A percentile compares a stretch with the other conserved stretches of the same genome.
Conservation (phyloP, 257 asterid species). For the Fraxinus americana region DNA sequence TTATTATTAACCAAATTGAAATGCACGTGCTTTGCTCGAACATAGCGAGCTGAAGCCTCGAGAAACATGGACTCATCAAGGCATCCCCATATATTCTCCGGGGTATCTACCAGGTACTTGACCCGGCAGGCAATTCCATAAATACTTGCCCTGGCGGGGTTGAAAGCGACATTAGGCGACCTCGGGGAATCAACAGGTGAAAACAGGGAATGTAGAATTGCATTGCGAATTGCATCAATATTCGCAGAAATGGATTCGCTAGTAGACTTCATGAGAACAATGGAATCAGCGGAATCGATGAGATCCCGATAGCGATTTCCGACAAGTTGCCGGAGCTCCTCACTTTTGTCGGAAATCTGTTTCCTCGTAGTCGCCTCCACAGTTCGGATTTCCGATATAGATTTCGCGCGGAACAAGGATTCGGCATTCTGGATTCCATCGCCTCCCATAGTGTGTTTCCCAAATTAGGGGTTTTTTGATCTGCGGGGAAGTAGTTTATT, state of each 20-base stretch:
- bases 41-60: conserved; percentile 86
- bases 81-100: conserved; percentile 98
- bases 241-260: conserved; percentile 80
- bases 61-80: conserved; percentile 94
- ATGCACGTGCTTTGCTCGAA: conserved; percentile 89
- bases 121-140: conserved; percentile 95
- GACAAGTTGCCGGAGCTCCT: conserved; percentile 92
- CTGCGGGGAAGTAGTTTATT: neutral
- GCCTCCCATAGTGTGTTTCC: neutral
- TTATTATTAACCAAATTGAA: conserved; percentile 48
- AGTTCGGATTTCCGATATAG: conserved; percentile 86
- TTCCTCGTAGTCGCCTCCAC: conserved; percentile 82
- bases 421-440: conserved; percentile 68
- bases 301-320: conserved; percentile 97
- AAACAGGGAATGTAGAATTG: conserved; percentile 66
- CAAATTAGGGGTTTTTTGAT: neutral
- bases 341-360: conserved; percentile 93
- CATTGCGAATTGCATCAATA: conserved; percentile 63
- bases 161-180: conserved; percentile 47
- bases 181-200: conserved; percentile 60
- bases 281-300: conserved; percentile 96
- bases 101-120: conserved; percentile 98
- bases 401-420: conserved; percentile 80
- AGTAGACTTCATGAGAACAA: conserved; percentile 86
- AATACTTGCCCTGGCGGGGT: conserved; percentile 58